phyloP scores from a whole-genome alignment of 306 rosid species.

The Prunus davidiana region DNA sequence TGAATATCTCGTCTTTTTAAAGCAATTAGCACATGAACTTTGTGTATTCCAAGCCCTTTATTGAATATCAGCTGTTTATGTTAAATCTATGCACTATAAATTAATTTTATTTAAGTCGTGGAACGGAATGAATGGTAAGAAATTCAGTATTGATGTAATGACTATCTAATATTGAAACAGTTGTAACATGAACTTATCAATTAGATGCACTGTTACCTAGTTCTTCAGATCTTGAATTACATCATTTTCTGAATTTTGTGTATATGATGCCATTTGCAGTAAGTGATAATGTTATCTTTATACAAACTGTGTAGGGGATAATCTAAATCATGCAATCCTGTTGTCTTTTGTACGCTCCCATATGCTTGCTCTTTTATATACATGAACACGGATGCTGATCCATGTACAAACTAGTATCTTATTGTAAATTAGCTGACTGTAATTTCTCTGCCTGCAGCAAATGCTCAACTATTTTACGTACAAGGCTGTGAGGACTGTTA shows the following conservation, averaged over 20 bases:
- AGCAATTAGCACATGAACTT: too few species aligned
- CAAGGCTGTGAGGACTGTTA: conserved; percentile 95
- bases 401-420: background rate
- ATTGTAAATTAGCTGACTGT: conserved; percentile 27
- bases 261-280: background rate
- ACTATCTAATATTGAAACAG: background rate
- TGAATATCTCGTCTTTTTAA: too few species aligned
- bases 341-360: background rate
- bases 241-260: background rate
- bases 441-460: conserved; percentile 63
- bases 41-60: too few species aligned
- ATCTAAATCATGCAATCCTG: background rate
- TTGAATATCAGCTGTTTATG: too few species aligned
- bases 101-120: too few species aligned
- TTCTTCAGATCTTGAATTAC: background rate
- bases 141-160: too few species aligned
- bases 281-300: background rate
- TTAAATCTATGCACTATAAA: too few species aligned
- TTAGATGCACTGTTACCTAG: background rate
- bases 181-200: background rate
- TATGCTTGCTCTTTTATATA: background rate
- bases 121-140: too few species aligned
- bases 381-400: background rate
- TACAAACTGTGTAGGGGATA: background rate
- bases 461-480: conserved; percentile 85